Conservation (phyloP, 2,329 filamentous ascomycete species). For the Paramyrothecium roridum region DNA sequence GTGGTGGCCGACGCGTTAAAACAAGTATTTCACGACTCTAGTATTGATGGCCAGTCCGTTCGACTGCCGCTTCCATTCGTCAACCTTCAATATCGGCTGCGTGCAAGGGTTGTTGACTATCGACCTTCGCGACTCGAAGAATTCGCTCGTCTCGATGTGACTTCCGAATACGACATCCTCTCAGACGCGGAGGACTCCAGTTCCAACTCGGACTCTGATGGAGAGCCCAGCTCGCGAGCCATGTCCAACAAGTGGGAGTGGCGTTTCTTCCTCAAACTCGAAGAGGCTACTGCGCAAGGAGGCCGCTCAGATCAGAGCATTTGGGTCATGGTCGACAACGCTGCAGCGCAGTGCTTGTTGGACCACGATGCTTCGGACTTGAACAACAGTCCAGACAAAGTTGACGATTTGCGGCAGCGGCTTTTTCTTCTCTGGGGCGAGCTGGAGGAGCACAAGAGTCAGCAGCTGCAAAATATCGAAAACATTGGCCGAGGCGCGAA, state of each 20-base stretch:
- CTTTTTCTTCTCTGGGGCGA: constrained; percentile 84
- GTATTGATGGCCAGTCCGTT: constrained; percentile 32
- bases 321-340: constrained; percentile 67
- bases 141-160: constrained; percentile 54
- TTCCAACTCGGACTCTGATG: constrained; percentile 19
- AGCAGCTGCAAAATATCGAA: constrained; percentile 23
- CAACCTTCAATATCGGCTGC: constrained; percentile 66
- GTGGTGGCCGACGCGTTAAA: constrained; percentile 37
- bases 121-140: constrained; percentile 66
- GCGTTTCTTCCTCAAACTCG: constrained; percentile 76
- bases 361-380: constrained; percentile 53
- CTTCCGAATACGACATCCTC: constrained; percentile 46
- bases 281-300: constrained; percentile 53
- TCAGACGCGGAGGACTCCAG: constrained; percentile 36
- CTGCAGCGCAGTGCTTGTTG: constrained; percentile 45
- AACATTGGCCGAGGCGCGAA: constrained; percentile 3
- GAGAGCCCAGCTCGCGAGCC: constrained; percentile 17
- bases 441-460: constrained; percentile 65
- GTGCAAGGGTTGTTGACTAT: constrained; percentile 80
- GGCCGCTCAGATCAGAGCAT: constrained; percentile 42
- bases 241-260: constrained; percentile 64
- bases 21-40: constrained; percentile 35
- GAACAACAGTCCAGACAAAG: constrained; percentile 39
- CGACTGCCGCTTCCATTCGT: constrained; percentile 63
- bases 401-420: constrained; percentile 61